phyloP scores from a whole-genome alignment of 164 flowering plant genomes.

The Vitis rotundifolia region DNA sequence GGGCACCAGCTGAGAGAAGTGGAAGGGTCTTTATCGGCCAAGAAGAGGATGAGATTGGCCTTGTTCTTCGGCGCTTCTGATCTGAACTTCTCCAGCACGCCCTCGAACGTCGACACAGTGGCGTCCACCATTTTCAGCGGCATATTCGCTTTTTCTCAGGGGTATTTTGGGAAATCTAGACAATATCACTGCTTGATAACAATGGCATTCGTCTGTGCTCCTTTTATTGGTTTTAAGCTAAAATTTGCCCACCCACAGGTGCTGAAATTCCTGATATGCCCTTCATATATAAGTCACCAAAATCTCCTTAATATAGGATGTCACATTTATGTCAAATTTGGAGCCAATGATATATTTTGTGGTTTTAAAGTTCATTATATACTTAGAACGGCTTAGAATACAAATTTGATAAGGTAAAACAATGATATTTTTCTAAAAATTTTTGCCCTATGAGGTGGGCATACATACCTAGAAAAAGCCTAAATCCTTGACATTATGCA shows the following conservation, averaged over 20 bases:
- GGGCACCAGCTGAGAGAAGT: constrained; percentile 97
- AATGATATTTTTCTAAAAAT: no score
- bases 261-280: background rate
- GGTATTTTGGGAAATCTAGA: no score
- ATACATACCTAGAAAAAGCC: no score
- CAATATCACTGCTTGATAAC: background rate
- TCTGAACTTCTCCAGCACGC: constrained; percentile 55
- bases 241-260: background rate
- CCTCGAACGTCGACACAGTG: constrained; percentile 55
- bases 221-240: background rate
- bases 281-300: background rate
- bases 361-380: no score
- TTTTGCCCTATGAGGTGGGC: no score
- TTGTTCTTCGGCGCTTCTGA: constrained; percentile 58
- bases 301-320: no score
- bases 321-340: no score
- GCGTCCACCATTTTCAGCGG: constrained; percentile 70
- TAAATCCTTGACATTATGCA: no score
- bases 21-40: constrained; percentile 85
- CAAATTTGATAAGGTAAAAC: no score
- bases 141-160: constrained; percentile 37
- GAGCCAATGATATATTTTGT: no score
- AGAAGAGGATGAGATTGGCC: constrained; percentile 79
- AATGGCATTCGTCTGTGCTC: background rate
- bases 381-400: no score